Evolutionary conservation across 305 asterid species (phyloP), one percentile per base, ranked within the genome.

Genomic region (Petunia hybrid): DNA sequence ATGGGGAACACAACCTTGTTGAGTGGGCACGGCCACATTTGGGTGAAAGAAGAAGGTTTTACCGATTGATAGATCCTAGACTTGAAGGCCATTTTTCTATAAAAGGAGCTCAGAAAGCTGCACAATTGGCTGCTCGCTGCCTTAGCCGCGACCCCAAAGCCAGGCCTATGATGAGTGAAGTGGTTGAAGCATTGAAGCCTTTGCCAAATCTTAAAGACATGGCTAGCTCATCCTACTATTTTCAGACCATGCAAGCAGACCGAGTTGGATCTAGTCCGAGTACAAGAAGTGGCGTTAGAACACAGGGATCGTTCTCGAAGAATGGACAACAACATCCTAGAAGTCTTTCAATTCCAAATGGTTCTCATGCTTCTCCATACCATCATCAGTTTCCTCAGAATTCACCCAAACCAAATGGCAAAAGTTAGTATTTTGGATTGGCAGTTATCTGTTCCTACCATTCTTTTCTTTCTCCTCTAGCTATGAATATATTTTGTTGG

Each of bases 11-110:
- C 56, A 96, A 94, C 88, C 97, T 96, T 6, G 98, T 96, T 66
- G 99, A 94, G 84, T 96, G 98, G 98, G 98, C 99, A 10, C 83
- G 98, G 82, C 97, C 99, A 13, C 92, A 93, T 83, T 91, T 96
- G 31, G 85, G 92, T 2, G 98, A 96, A 83, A 90, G 93, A 86
- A 91, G 90, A 51, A 92, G 93, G 79, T 94, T 94, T 85, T 93
- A 91, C 56, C 92, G 97, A 43, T 53, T 96, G 82, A 91, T 96
- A 88, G 99, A 96, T 85, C 98, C 98, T 42, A 91, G 95, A 41
- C 97, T 96, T 0, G 98, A 96, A 84, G 99, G 98, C 13, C 97
- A 92, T 82, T 96, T 96, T 65, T 93, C 98, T 0, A 88, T 96
- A 55, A 94, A 90, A 88, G 99, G 98, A 66, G 98, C 99, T 79